Evolutionary conservation across 2,329 filamentous ascomycete species (phyloP).

Genomic region (Xylaria sp.): DNA sequence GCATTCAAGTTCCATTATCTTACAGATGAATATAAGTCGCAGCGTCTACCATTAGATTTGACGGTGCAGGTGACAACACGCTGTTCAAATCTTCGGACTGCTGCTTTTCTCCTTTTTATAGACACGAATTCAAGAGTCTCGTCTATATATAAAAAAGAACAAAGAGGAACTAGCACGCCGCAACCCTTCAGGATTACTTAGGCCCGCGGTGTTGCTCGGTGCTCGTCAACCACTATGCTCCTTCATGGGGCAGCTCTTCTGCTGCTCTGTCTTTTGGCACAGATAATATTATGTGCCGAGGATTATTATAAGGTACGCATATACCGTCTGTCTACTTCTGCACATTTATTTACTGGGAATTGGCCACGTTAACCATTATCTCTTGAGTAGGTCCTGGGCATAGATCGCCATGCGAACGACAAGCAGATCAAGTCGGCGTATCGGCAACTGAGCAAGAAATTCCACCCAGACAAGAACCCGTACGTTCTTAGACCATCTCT

Average conservation of each 20-base stretch:
- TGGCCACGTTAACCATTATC: constrained; percentile 19
- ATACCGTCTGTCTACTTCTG: not conserved
- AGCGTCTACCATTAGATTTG: constrained; percentile 20
- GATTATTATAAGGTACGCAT: constrained; percentile 80
- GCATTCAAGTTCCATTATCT: not conserved
- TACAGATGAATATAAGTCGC: constrained; percentile 8
- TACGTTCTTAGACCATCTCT: constrained; percentile 59
- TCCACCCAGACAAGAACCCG: constrained; percentile 98
- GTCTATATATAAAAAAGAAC: not conserved
- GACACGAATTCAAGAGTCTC: not conserved
- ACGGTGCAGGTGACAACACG: constrained; percentile 28
- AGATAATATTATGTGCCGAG: constrained; percentile 68
- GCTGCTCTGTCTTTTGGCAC: constrained; percentile 64
- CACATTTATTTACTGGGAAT: not conserved
- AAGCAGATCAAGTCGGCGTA: constrained; percentile 95
- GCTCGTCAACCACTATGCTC: constrained; percentile 59
- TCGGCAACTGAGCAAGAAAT: constrained; percentile 91
- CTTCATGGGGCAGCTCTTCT: constrained; percentile 61
- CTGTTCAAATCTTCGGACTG: constrained; percentile 31
- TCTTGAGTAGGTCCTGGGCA: constrained; percentile 73
- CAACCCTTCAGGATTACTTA: not conserved
- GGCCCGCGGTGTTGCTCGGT: constrained; percentile 32
- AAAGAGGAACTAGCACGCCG: not conserved
- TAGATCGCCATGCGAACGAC: constrained; percentile 82
- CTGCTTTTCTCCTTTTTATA: not conserved